Conservation (phyloP, 225 moss, liverwort and hornwort species). For the Physcomitrellopsis africana region DNA sequence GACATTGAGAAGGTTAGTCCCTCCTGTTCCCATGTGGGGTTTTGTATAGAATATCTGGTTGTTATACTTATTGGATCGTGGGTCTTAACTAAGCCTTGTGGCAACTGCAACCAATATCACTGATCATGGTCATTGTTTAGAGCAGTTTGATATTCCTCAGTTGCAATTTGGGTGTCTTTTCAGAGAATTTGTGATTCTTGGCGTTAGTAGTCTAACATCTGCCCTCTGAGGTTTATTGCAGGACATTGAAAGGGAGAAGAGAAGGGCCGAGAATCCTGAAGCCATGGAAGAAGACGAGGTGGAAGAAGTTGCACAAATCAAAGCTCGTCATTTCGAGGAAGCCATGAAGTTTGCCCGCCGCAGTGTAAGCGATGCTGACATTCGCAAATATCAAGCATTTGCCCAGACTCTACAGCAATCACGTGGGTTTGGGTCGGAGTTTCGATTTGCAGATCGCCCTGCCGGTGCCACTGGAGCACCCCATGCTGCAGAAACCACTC, state of each 20-base stretch:
- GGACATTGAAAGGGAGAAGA: constrained; percentile 92
- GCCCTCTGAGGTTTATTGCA: constrained; percentile 3
- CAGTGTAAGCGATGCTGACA: constrained; percentile 95
- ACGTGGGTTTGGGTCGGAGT: constrained; percentile 92
- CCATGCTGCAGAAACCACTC: constrained; percentile 35
- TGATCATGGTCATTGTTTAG: no score
- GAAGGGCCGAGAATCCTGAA: constrained; percentile 76
- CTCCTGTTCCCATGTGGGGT: no score
- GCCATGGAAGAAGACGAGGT: constrained; percentile 94
- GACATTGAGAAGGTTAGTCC: constrained; percentile 85
- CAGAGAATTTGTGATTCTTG: background rate
- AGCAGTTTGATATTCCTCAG: no score
- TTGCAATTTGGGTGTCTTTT: background rate
- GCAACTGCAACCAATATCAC: no score
- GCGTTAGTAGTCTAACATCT: background rate
- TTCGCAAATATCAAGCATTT: constrained; percentile 88
- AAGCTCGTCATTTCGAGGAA: constrained; percentile 88
- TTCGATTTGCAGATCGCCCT: constrained; percentile 85
- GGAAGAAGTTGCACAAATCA: constrained; percentile 82
- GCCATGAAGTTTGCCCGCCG: constrained; percentile 93
- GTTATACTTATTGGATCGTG: background rate
- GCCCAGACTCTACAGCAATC: constrained; percentile 95
- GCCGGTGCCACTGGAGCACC: constrained; percentile 40
- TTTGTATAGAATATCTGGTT: background rate
- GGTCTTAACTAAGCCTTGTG: no score